Base-by-base conservation (phyloP, 2,329 filamentous ascomycete genomes). In the Tolypocladium sp. region DNA sequence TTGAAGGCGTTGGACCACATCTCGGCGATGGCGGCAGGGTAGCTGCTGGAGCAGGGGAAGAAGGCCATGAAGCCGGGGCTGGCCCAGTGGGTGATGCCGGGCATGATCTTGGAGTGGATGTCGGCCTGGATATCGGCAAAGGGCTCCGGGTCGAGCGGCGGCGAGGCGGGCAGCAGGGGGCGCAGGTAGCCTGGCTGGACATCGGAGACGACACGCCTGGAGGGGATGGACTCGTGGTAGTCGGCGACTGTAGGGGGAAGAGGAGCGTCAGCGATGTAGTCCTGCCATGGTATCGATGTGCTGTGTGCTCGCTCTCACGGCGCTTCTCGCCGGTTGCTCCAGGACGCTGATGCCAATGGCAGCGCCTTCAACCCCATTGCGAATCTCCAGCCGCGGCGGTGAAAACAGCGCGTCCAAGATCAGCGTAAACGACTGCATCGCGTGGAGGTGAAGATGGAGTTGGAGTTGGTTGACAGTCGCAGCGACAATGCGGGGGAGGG, bases 41-140 rank as follows among this genome's bases (percentile, higher is more conserved):
- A 97, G 41, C 88, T 90, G 57, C 87, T 86, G 30, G 85, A 86
- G 56, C 91, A 91, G 1, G 93, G 90, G 75, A 94, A 97, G 79
- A 95, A 97, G 52, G 93, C 93, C 84, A 97, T 91, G 80, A 96
- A 97, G 70, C 93, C 92, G 20, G 91, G 93, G 2, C 87, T 91
- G 71, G 96, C 88, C 92, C 93, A 97, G 75, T 97, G 93, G 0
- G 93, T 97, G 58, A 97, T 79, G 7, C 93, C 93, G 0, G 93
- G 93, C 70, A 96, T 85, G 69, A 97, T 96, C 71, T 94, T 90
- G 52, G 82, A 77, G 66, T 92, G 88, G 57, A 97, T 86, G 70
- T 97, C 93, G 59, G 84, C 80, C 67, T 91, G 89, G 69, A 97
- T 97, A 57, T 84, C 79, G 27, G 79, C 76, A 90, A 92, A 96